Base-by-base conservation (phyloP, 139 green algal species). In the Chlamydomonas sphaeroides region DNA sequence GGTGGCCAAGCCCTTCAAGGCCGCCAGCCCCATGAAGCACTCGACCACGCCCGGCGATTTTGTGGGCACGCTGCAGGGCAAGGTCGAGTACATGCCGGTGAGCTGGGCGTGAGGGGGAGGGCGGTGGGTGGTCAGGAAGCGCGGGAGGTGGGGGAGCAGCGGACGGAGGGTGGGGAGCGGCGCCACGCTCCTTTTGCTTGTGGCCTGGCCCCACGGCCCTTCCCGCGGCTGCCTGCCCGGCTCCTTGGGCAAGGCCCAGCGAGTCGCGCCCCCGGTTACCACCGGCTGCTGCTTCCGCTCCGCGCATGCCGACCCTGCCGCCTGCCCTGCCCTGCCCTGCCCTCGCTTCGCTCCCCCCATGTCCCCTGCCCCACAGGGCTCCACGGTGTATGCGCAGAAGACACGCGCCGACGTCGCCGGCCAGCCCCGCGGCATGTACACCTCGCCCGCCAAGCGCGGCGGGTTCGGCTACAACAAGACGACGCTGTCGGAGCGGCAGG, bases 391-490 rank as follows among this genome's bases (percentile, higher is more conserved):
- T 11, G 49, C 78, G 3, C 83, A 85, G 35, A 89, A 86, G 74
- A 90, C 86, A 36, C 91, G 89, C 56, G 89, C 78, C 0, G 89
- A 93, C 28, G 39, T 92, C 0, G 35, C 66, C 36, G 42, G 35
- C 45, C 57, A 85, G 42, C 89, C 92, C 1, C 87, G 80, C 25
- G 92, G 92, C 66, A 90, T 95, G 38, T 89, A 91, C 57, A 95
- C 92, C 26, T 80, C 38, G 2, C 90, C 92, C 30, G 78, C 83
- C 35, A 96, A 96, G 74, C 92, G 90, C 69, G 93, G 93, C 57
- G 81, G 59, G 35, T 81, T 81, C 33, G 89, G 89, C 36, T 84
- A 86, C 26, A 90, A 91, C 79, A 93, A 93, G 49, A 85, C 72
- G 5, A 91, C 89, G 18, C 65, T 91, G 6, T 88, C 70, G 11